These are phyloP conservation scores for Trichosporon asahii DNA, from an alignment of 1,284 basidiomycete species.

Conservation along the genomic window DNA sequence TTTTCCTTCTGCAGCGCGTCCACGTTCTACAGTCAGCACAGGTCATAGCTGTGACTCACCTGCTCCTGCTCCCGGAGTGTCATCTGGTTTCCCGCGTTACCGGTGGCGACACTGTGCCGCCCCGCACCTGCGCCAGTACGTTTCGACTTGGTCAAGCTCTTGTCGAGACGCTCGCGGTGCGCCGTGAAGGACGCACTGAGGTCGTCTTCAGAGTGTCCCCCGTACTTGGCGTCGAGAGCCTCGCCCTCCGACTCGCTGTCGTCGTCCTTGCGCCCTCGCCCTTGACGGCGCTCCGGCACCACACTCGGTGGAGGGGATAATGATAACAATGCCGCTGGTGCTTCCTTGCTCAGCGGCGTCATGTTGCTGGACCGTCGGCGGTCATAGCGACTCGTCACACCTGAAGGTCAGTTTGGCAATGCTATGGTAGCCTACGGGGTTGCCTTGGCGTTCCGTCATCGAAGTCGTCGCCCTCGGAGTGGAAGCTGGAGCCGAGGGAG, in stretches of 20 bases:
- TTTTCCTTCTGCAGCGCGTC: constrained; percentile 92
- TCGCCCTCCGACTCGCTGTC: constrained; percentile 27
- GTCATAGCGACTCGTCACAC: neutral
- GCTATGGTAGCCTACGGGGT: neutral
- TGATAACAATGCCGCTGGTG: constrained; percentile 31
- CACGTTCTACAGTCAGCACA: constrained; percentile 63
- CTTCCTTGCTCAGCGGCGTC: constrained; percentile 11
- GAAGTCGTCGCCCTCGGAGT: constrained; percentile 40
- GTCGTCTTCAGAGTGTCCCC: constrained; percentile 20
- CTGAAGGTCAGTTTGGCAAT: neutral
- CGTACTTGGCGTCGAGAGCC: constrained; percentile 29
- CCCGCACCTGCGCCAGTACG: constrained; percentile 36
- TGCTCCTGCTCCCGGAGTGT: constrained; percentile 92
- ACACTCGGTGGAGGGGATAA: constrained; percentile 35
- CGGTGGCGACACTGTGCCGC: constrained; percentile 47
- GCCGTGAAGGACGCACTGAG: constrained; percentile 31
- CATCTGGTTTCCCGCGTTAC: constrained; percentile 49
- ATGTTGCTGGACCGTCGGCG: constrained; percentile 1
- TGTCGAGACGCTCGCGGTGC: constrained; percentile 22
- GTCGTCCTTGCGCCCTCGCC: constrained; percentile 7
- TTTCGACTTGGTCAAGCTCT: constrained; percentile 22
- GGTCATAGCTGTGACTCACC: constrained; percentile 54
- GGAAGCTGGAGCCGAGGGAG: constrained; percentile 47
- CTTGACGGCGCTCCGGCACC: neutral
- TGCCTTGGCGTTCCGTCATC: constrained; percentile 15